These are phyloP conservation scores for Mycena rosella DNA, from an alignment of 768 basidiomycete genomes.

Conservation along the genomic window DNA sequence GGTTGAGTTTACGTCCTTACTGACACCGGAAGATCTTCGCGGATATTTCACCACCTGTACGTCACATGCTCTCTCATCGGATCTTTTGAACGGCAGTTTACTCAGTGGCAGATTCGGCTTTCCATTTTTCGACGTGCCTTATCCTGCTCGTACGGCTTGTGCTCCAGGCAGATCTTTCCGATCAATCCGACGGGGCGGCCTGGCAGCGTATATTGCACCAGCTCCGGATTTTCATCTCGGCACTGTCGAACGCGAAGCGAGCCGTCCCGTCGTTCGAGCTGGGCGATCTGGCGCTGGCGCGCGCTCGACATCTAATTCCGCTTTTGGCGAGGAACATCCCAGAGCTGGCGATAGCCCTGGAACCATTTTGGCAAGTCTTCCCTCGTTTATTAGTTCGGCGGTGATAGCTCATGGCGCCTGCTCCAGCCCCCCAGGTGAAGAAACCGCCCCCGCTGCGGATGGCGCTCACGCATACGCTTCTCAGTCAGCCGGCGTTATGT, in stretches of 20 bases:
- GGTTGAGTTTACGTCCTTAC: slow-evolving; percentile 33
- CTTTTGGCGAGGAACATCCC: slow-evolving; percentile 35
- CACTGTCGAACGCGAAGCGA: slow-evolving; percentile 30
- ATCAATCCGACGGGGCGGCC: slow-evolving; percentile 33
- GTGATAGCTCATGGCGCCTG: slow-evolving; percentile 4
- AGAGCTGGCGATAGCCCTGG: slow-evolving; percentile 32
- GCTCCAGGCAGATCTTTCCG: slow-evolving; percentile 31
- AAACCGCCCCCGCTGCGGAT: slow-evolving; percentile 2
- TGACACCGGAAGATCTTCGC: slow-evolving; percentile 33
- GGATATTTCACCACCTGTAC: slow-evolving; percentile 36
- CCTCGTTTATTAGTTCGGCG: not conserved
- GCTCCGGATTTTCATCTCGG: slow-evolving; percentile 35
- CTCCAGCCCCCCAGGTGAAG: slow-evolving; percentile 19
- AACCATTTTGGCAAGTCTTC: slow-evolving; percentile 32
- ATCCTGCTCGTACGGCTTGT: slow-evolving; percentile 36
- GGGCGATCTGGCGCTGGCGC: slow-evolving; percentile 34
- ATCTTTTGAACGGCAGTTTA: not conserved
- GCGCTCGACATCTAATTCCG: slow-evolving; percentile 36
- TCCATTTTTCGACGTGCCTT: slow-evolving; percentile 38
- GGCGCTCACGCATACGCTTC: slow-evolving; percentile 6
- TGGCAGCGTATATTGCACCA: slow-evolving; percentile 35
- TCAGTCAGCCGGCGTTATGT: slow-evolving; percentile 23
- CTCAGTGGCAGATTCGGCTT: slow-evolving; percentile 31
- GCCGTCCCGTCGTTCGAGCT: slow-evolving; percentile 34
- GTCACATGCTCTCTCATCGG: slow-evolving; percentile 1